Evolutionary conservation across 176 grass and related monocot species (phyloP), one percentile per base, ranked within the genome.

Genomic region (Raddia guianensis): DNA sequence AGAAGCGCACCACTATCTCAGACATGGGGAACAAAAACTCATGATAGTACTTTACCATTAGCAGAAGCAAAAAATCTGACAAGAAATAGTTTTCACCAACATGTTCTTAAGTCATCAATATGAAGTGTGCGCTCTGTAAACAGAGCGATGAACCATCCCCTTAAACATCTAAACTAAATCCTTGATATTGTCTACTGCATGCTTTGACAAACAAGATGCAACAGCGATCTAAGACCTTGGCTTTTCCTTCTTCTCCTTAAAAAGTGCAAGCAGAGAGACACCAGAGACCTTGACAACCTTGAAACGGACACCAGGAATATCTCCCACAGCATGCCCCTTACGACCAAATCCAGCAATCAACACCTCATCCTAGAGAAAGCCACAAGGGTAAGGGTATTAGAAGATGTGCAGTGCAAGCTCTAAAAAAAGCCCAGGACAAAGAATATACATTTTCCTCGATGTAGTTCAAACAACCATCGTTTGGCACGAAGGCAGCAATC

Each of bases 201-300:
- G 44, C 81, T 73, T 40, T 83, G 66, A 42, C 49, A 47, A 46
- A 27, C 11, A 59, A 60, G 20, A 72, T 49, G 52, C 18, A 63
- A 56, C 60, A 69, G 37, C 15, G 66, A 59, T 55, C 84, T 84
- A 91, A 67, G 85, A 91, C 59, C 85, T 84, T 33, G 85, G 85
- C 71, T 91, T 87, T 66, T 90, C 84, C 48, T 90, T 80, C 63
- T 90, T 84, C 80, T 87, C 89, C 81, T 87, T 91, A 81, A 91
- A 91, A 1, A 91, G 85, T 0, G 89, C 89, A 0, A 91, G 81
- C 34, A 91, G 65, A 6, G 89, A 91, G 15, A 91, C 89, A 50
- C 83, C 90, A 47, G 90, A 92, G 19, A 92, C 90, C 86, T 92
- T 92, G 66, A 92, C 90, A 78, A 92, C 90, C 86, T 92, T 92